Base-by-base conservation (phyloP, 192 early-diverging fungal species). In the Mortierella antarctica region DNA sequence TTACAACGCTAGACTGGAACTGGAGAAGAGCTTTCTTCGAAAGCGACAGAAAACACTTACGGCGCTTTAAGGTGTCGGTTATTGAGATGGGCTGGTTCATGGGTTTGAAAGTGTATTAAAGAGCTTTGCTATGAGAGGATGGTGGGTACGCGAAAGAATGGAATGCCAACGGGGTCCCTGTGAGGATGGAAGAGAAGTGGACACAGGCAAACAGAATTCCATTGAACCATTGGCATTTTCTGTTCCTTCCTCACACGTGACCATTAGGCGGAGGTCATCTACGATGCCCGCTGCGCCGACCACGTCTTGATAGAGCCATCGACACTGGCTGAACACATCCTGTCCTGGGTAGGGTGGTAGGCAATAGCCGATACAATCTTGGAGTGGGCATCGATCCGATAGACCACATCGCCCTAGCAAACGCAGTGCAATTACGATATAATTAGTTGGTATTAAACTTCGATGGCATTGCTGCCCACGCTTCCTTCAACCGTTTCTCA, bases 291-390 rank as follows among this genome's bases (percentile, higher is more conserved):
- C 42, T 8, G 50, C 1, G 69, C 52, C 10, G 70, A 61, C 93
- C 93, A 94, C 14, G 87, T 80, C 59, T 90, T 92, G 61, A 89
- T 79, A 45, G 75, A 85, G 7, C 92, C 91, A 83, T 95, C 94
- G 40, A 84, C 85, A 56, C 91, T 89, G 8, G 86, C 86, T 23
- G 92, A 91, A 23, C 93, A 77, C 86, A 96, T 85, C 46, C 61
- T 66, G n/a, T 83, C 70, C 48, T 89, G 60, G 12, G 71, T 71
- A 11, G 92, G 93, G 70, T 96, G 92, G 83, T 94, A 92, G 10
- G 87, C 86, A 4, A 95, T 83, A 12, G 86, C 85, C 13, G 92
- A 90, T 10, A 94, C 89, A 17, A 89, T 83, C 46, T 85, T 85
- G 49, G 77, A 73, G 70, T 95, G 95, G 4, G 87, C 91, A 5